These are phyloP conservation scores for Colletotrichum tanaceti DNA, from an alignment of 2,329 filamentous ascomycete genomes.

Conservation along the genomic window DNA sequence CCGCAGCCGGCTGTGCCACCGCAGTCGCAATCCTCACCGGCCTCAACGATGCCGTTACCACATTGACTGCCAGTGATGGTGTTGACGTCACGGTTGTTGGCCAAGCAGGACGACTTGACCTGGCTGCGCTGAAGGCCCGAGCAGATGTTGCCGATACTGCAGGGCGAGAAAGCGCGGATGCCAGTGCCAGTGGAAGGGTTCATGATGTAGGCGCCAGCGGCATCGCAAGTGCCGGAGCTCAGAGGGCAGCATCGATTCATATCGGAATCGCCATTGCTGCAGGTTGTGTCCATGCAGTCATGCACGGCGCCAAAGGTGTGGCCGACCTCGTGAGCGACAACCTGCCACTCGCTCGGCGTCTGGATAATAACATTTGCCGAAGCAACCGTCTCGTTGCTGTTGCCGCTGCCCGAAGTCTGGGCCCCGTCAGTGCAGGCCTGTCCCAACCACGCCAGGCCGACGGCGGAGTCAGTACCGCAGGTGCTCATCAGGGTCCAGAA, in stretches of 20 bases:
- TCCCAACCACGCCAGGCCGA: conserved; percentile 93
- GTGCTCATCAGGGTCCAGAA: conserved; percentile 92
- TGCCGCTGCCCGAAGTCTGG: conserved; percentile 62
- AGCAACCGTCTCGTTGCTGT: conserved; percentile 76
- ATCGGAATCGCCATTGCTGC: conserved; percentile 66
- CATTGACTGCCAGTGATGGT: conserved; percentile 88
- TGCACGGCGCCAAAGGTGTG: conserved; percentile 97
- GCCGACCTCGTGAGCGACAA: conserved; percentile 93
- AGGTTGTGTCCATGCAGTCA: conserved; percentile 81
- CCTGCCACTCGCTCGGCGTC: conserved; percentile 89
- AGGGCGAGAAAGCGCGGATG: conserved; percentile 86
- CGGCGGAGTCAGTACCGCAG: conserved; percentile 84
- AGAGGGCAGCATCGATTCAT: conserved; percentile 82
- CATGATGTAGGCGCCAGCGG: conserved; percentile 88
- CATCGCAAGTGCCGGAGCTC: conserved; percentile 74
- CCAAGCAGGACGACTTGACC: conserved; percentile 81
- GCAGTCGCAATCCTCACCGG: conserved; percentile 95
- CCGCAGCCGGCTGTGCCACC: conserved; percentile 80
- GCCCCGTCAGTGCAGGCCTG: conserved; percentile 79
- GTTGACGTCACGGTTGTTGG: conserved; percentile 84
- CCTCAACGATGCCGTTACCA: conserved; percentile 93
- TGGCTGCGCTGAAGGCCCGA: conserved; percentile 82
- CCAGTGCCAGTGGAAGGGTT: conserved; percentile 84
- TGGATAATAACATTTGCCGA: conserved; percentile 91
- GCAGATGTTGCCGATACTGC: conserved; percentile 94